Percentiles rank a stretch among this genome's conserved stretches.
phyloP scores from a whole-genome alignment of 305 asterid genomes.

The Solanum aculeatissimum region DNA sequence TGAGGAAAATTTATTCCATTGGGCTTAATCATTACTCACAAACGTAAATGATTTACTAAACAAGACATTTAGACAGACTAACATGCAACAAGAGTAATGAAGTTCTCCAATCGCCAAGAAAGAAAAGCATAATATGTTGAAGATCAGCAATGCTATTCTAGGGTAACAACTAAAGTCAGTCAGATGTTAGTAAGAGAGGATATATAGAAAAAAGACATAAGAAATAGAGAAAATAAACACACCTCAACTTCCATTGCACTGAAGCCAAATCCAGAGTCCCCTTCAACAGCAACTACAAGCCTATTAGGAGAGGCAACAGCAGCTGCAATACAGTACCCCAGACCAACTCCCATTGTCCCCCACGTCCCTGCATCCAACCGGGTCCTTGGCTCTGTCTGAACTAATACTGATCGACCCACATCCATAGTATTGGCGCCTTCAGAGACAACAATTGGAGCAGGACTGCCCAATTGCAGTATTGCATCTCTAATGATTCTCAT shows the following conservation, averaged over 20 bases:
- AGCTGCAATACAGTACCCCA: conserved; percentile 97
- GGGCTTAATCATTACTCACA: background rate
- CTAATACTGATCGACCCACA: conserved; percentile 68
- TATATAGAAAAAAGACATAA: background rate
- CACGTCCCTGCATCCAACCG: conserved; percentile 96
- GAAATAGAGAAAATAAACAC: background rate
- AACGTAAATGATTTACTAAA: background rate
- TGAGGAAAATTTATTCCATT: background rate
- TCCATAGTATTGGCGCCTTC: conserved; percentile 96
- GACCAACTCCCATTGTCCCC: conserved; percentile 98
- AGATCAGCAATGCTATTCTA: background rate
- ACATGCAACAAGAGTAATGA: background rate
- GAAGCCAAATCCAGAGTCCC: conserved; percentile 94
- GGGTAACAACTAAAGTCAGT: background rate
- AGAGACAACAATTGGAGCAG: conserved; percentile 66
- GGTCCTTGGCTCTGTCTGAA: conserved; percentile 81
- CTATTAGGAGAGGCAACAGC: conserved; percentile 75
- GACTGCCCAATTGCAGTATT: conserved; percentile 46
- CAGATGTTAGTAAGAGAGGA: background rate
- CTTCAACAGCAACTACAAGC: conserved; percentile 92
- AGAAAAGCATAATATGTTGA: background rate
- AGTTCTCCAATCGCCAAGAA: background rate
- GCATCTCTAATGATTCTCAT: conserved; percentile 88
- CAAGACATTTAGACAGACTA: background rate
- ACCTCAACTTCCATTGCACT: conserved; percentile 98